Base-by-base conservation (phyloP, 805 yeast genomes). In the Metschnikowia similis region DNA sequence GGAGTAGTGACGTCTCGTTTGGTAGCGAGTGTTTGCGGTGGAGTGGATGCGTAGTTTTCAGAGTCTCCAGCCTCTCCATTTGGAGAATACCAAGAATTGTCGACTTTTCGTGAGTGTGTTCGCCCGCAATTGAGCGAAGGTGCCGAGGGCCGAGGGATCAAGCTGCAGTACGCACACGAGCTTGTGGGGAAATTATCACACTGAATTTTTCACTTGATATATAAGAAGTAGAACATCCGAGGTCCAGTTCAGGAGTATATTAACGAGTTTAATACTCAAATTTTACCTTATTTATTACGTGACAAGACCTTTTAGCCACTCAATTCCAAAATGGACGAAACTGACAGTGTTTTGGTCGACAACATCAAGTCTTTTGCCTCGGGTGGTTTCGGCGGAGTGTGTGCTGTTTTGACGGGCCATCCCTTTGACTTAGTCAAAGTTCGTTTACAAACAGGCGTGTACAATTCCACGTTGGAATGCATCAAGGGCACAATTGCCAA, bases 341-440 rank as follows among this genome's bases (percentile, higher is more conserved):
- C 66, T 29, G 79, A 73, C 52, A 70, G 75, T 56, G 76, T 70
- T 37, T 66, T 80, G 46, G 77, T 83, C 34, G 96, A 89, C 51
- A 95, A 92, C 71, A 72, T 85, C 58, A 89, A 91, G 64, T 89
- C 97, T 1, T 82, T 92, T 59, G 84, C 82, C 7, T 84, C 97
- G 7, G 99, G 99, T 39, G 99, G 97, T 4, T 87, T 92, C 51
- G 98, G 99, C 56, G 99, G 99, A 62, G 74, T 92, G 26, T 91
- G 96, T 67, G 97, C 98, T 2, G 98, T 92, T 13, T 61, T 90
- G 29, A 89, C 96, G 0, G 99, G 98, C 30, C 98, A 92, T 66
- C 99, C 99, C 1, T 92, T 92, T 65, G 99, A 94, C 66, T 78
- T 92, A 58, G 81, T 91, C 57, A 92, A 92, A 66, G 99, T 92